Percentiles rank a stretch among this genome's conserved stretches.
phyloP scores from a whole-genome alignment of 2,329 filamentous ascomycete species.

The Ceratocystis diversiconidia region DNA sequence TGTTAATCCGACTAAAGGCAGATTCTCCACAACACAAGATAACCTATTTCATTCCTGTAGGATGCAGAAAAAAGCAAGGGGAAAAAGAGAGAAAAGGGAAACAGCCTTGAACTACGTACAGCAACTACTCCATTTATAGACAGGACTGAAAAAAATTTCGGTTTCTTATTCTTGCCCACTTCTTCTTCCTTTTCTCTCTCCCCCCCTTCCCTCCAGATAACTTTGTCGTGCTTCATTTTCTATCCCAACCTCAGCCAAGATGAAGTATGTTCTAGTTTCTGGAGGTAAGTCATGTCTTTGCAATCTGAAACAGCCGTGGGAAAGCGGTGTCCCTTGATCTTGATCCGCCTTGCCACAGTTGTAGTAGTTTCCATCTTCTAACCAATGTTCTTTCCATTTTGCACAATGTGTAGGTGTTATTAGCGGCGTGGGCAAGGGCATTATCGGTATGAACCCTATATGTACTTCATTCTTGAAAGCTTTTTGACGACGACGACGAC shows the following conservation, averaged over 20 bases:
- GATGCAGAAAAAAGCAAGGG: not conserved
- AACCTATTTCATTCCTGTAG: not conserved
- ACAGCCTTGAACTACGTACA: not conserved
- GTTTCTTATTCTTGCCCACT: slow-evolving; percentile 5
- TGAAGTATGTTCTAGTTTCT: slow-evolving; percentile 72
- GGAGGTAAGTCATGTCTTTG: slow-evolving; percentile 40
- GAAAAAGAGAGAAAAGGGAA: not conserved
- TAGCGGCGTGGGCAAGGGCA: slow-evolving; percentile 35
- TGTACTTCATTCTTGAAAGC: not conserved
- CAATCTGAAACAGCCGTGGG: no score
- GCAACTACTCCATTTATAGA: slow-evolving; percentile 17
- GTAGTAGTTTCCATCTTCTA: not conserved
- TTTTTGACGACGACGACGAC: no score
- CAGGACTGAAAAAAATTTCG: slow-evolving; percentile 15
- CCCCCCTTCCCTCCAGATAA: slow-evolving; percentile 18
- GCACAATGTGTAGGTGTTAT: slow-evolving; percentile 26
- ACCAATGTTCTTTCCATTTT: slow-evolving; percentile 11
- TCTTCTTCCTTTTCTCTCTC: slow-evolving; percentile 17
- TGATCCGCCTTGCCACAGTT: slow-evolving; percentile 18
- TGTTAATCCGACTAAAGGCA: no score
- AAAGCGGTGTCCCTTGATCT: slow-evolving; percentile 14
- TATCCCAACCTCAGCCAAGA: slow-evolving; percentile 29
- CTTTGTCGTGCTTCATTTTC: slow-evolving; percentile 16
- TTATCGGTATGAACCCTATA: slow-evolving; percentile 19
- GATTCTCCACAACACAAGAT: not conserved